phyloP scores from a whole-genome alignment of 306 rosid genomes.

The Pueraria montana region DNA sequence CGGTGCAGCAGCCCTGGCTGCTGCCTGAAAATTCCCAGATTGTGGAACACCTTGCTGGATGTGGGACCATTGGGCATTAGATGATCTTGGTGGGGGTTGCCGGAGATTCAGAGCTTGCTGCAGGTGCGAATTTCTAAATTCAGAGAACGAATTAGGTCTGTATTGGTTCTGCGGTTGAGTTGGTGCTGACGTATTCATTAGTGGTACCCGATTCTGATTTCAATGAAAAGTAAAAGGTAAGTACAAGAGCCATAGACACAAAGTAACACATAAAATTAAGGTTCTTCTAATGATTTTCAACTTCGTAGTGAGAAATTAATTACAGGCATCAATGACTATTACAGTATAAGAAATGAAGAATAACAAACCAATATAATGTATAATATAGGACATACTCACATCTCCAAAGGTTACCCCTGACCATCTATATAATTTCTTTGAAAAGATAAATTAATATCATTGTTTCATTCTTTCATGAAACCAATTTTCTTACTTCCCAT shows the following conservation, averaged over 20 bases:
- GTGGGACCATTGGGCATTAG: slow-evolving; percentile 43
- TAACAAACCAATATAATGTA: slow-evolving; percentile 30
- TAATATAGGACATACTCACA: slow-evolving; percentile 18
- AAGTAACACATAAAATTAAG: slow-evolving; percentile 16
- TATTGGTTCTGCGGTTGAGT: slow-evolving; percentile 53
- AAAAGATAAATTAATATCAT: slow-evolving; percentile 12
- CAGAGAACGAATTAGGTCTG: slow-evolving; percentile 36
- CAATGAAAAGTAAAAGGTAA: slow-evolving; percentile 40
- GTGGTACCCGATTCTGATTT: slow-evolving; percentile 64
- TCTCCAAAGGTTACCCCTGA: neutral
- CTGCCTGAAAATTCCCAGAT: slow-evolving; percentile 39
- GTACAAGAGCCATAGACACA: slow-evolving; percentile 30
- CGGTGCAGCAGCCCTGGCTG: slow-evolving; percentile 38
- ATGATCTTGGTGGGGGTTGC: slow-evolving; percentile 47
- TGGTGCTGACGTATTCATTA: slow-evolving; percentile 39
- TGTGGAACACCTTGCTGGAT: slow-evolving; percentile 57
- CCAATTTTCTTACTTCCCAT: neutral
- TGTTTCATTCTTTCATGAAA: slow-evolving; percentile 12
- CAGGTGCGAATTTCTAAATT: slow-evolving; percentile 67
- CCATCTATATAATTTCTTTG: slow-evolving; percentile 10
- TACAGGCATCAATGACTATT: neutral
- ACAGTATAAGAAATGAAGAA: slow-evolving; percentile 7
- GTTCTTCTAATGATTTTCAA: slow-evolving; percentile 35
- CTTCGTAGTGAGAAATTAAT: neutral
- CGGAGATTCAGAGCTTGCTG: slow-evolving; percentile 65